phyloP scores from a whole-genome alignment of 495 filamentous ascomycete genomes.

The Glarea lozoyensis region DNA sequence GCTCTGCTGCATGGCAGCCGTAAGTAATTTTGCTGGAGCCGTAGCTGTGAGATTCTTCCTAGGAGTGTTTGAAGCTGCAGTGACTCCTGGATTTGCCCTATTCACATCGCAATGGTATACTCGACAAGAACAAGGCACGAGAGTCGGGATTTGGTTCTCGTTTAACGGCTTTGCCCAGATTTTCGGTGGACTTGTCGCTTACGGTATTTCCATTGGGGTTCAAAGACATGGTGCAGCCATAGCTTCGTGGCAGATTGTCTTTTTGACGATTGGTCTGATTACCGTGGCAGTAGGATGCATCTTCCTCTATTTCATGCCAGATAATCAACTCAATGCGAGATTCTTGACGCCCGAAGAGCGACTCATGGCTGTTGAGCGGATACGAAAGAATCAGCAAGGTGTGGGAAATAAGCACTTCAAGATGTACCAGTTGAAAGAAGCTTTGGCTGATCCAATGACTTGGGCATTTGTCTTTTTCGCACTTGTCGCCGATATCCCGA shows the following conservation, averaged over 20 bases:
- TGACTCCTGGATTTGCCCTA: slow-evolving; percentile 27
- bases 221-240: background rate
- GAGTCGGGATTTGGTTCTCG: slow-evolving; percentile 52
- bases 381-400: background rate
- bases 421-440: background rate
- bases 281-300: background rate
- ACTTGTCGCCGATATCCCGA: background rate
- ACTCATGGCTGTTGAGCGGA: background rate
- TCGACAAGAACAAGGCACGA: slow-evolving; percentile 44
- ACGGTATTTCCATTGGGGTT: background rate
- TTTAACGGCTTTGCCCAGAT: slow-evolving; percentile 40
- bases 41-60: slow-evolving; percentile 41
- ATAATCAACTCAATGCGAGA: background rate
- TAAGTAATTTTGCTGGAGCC: slow-evolving; percentile 18
- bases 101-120: slow-evolving; percentile 53
- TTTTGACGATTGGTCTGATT: background rate
- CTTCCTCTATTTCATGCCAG: background rate
- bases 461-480: background rate
- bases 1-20: slow-evolving; percentile 33
- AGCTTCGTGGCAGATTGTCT: background rate
- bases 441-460: background rate
- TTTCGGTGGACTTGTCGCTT: background rate
- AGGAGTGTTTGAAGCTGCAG: slow-evolving; percentile 38
- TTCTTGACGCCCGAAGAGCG: background rate
- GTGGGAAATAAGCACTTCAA: background rate